phyloP scores from a whole-genome alignment of 371 early-diverging fungal genomes.

The Mortierella sp. region DNA sequence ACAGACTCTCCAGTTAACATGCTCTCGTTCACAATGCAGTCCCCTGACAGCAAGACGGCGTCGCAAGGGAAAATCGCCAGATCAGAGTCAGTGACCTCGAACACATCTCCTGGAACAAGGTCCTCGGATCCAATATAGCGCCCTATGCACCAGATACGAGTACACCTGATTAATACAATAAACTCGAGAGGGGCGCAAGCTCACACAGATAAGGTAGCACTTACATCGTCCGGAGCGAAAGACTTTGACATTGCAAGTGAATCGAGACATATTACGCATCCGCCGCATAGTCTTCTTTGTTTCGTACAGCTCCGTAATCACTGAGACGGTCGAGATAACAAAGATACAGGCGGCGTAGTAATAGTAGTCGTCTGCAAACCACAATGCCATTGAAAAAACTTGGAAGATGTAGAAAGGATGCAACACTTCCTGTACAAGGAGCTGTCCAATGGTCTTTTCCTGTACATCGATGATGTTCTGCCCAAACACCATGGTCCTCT shows the following conservation, averaged over 20 bases:
- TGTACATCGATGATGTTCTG: constrained; percentile 84
- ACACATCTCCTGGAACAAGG: constrained; percentile 93
- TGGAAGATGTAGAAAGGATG: constrained; percentile 98
- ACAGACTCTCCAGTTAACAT: constrained; percentile 98
- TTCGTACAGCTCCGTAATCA: constrained; percentile 83
- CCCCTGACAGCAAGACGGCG: constrained; percentile 92
- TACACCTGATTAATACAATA: background rate
- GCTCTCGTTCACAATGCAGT: constrained; percentile 97
- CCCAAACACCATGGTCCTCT: constrained; percentile 85
- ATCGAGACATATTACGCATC: constrained; percentile 88
- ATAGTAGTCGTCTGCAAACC: constrained; percentile 94
- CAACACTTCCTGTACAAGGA: constrained; percentile 88
- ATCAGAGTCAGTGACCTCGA: constrained; percentile 74
- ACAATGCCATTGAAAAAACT: constrained; percentile 87
- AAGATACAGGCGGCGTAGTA: constrained; percentile 95
- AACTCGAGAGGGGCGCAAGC: background rate
- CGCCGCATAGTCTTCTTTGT: constrained; percentile 82
- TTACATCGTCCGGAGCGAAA: constrained; percentile 74
- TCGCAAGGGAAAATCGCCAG: constrained; percentile 93
- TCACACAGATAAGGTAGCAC: background rate
- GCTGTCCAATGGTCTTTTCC: constrained; percentile 77
- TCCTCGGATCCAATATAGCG: constrained; percentile 76
- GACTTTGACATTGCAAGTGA: constrained; percentile 82
- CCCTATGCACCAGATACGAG: constrained; percentile 21
- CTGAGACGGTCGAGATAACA: constrained; percentile 71